These are phyloP conservation scores for Mycena filopes DNA, from an alignment of 768 basidiomycete genomes.

Conservation along the genomic window DNA sequence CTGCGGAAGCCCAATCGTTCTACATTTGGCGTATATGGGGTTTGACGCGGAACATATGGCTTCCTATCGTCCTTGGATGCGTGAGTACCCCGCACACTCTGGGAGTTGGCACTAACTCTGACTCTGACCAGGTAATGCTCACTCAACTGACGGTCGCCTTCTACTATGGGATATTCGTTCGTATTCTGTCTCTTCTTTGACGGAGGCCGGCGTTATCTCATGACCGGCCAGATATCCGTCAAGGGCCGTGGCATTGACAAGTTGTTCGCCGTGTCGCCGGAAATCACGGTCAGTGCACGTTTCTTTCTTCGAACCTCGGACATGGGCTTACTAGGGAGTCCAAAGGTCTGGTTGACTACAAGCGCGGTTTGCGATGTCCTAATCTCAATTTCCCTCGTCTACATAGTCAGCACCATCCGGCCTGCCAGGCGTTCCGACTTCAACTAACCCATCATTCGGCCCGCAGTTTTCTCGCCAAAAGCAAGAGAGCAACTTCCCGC, in stretches of 20 bases:
- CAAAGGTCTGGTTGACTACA: constrained; percentile 25
- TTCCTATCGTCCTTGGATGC: constrained; percentile 18
- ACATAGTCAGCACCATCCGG: neutral
- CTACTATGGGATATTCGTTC: constrained; percentile 9
- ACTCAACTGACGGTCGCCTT: constrained; percentile 10
- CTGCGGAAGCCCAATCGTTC: constrained; percentile 17
- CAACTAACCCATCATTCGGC: neutral
- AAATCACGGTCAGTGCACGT: constrained; percentile 1
- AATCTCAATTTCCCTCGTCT: constrained; percentile 41
- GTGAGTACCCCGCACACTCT: too few relatives aligned
- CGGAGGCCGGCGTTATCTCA: too few relatives aligned
- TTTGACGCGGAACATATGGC: constrained; percentile 16
- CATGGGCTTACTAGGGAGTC: too few relatives aligned
- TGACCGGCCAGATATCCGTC: neutral
- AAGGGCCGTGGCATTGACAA: neutral
- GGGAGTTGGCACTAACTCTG: too few relatives aligned
- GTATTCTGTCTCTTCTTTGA: too few relatives aligned
- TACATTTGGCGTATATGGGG: constrained; percentile 30
- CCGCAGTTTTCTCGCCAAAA: constrained; percentile 29
- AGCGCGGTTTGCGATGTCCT: constrained; percentile 19
- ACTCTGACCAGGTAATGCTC: neutral
- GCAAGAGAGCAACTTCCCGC: neutral
- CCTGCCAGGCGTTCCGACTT: neutral
- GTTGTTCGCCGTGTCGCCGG: neutral
- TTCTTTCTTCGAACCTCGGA: neutral